These are phyloP conservation scores for Eleusine coracana DNA, from an alignment of 176 grass and related monocot species.

Conservation along the genomic window DNA sequence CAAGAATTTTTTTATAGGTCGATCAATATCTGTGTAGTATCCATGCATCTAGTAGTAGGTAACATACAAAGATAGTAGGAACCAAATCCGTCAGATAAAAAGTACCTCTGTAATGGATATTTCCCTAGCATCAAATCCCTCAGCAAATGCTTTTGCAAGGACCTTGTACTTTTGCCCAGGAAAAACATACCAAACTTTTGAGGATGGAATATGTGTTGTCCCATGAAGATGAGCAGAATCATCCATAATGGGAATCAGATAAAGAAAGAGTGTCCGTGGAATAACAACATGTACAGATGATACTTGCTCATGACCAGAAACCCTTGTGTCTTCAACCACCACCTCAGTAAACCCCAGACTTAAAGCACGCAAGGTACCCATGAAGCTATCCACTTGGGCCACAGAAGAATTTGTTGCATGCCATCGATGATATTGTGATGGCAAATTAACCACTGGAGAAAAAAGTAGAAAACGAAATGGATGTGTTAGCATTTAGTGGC, in stretches of 20 bases:
- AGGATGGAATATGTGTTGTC: conserved; percentile 62
- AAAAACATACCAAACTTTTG: conserved; percentile 85
- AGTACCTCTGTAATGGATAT: conserved; percentile 84
- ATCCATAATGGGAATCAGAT: conserved; percentile 69
- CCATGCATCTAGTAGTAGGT: conserved; percentile 3
- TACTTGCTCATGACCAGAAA: conserved; percentile 85
- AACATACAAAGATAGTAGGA: conserved; percentile 33
- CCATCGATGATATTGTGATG: conserved; percentile 85
- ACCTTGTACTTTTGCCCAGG: conserved; percentile 79
- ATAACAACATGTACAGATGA: conserved; percentile 89
- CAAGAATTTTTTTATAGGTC: conserved; percentile 17
- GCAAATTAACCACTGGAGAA: conserved; percentile 74
- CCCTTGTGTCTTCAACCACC: conserved; percentile 84
- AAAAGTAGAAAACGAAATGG: conserved; percentile 33
- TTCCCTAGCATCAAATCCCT: conserved; percentile 69
- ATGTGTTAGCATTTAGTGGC: conserved; percentile 41
- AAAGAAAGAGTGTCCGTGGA: conserved; percentile 67
- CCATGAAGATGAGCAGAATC: conserved; percentile 60
- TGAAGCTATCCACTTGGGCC: conserved; percentile 62
- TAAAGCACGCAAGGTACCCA: conserved; percentile 63
- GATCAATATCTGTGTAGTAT: conserved; percentile 13
- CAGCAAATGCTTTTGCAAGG: conserved; percentile 71
- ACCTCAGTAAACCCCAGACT: conserved; percentile 74
- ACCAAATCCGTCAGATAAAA: conserved; percentile 23
- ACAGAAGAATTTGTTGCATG: conserved; percentile 76